These are phyloP conservation scores for Buddleja alternifolia DNA, from an alignment of 257 asterid species.

Conservation along the genomic window DNA sequence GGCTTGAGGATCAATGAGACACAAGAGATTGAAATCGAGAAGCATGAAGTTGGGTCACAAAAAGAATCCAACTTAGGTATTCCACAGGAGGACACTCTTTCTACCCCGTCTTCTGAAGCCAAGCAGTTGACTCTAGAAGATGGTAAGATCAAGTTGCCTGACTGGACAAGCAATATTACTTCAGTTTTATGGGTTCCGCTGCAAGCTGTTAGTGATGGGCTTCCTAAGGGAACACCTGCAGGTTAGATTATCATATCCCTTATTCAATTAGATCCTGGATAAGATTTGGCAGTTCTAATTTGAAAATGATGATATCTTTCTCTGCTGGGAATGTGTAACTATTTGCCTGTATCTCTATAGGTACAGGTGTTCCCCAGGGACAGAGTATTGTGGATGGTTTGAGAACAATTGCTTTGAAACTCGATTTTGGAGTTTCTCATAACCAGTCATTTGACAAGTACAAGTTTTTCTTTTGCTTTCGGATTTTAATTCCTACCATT, in stretches of 20 bases:
- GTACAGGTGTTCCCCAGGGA: constrained; percentile 63
- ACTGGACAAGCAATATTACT: constrained; percentile 82
- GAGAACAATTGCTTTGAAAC: constrained; percentile 95
- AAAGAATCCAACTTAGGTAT: constrained; percentile 34
- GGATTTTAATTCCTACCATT: constrained; percentile 15
- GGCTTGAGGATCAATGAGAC: constrained; percentile 82
- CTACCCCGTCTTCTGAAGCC: constrained; percentile 48
- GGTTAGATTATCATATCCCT: constrained; percentile 45
- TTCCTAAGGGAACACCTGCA: constrained; percentile 84
- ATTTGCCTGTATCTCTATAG: constrained; percentile 45
- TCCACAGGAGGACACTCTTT: constrained; percentile 33
- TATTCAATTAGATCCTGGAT: neutral
- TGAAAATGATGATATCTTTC: constrained; percentile 10
- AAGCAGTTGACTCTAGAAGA: constrained; percentile 63
- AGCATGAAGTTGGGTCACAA: constrained; percentile 42
- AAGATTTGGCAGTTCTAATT: constrained; percentile 20
- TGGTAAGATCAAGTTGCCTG: constrained; percentile 76
- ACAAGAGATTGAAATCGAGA: constrained; percentile 84
- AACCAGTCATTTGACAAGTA: constrained; percentile 94
- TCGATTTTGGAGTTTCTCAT: constrained; percentile 91
- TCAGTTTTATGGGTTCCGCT: constrained; percentile 91
- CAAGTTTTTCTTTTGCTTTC: constrained; percentile 24
- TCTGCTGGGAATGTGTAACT: constrained; percentile 21
- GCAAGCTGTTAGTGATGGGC: constrained; percentile 71
- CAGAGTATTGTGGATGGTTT: constrained; percentile 90